Percentiles rank a stretch among this genome's conserved stretches.
phyloP scores from a whole-genome alignment of 306 rosid species.

The Rubus idaeus region DNA sequence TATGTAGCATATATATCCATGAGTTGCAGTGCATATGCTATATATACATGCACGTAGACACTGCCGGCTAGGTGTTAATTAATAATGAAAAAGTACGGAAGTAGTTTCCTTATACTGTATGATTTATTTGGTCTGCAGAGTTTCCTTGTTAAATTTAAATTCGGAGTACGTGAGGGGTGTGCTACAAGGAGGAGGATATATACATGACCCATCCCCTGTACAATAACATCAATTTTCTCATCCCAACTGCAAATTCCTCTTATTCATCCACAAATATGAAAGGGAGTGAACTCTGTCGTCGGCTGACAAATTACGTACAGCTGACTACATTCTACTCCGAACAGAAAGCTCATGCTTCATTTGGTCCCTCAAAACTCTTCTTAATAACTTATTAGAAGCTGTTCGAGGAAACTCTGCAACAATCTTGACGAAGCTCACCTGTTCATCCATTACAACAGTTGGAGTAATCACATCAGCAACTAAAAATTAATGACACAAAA shows the following conservation, averaged over 20 bases:
- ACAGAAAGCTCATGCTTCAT: conserved; percentile 58
- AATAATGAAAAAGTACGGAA: no score
- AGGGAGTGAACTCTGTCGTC: not conserved
- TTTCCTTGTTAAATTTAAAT: no score
- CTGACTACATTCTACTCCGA: conserved; percentile 54
- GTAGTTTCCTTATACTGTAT: no score
- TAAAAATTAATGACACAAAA: not conserved
- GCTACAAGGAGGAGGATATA: no score
- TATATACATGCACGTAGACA: no score
- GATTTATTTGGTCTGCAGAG: no score
- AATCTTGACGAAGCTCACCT: conserved; percentile 63
- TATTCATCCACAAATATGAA: not conserved
- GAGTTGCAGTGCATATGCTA: no score
- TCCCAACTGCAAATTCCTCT: not conserved
- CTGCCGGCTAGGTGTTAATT: no score
- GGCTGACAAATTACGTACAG: not conserved
- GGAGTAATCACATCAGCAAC: not conserved
- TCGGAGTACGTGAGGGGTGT: no score
- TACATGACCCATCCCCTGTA: not conserved
- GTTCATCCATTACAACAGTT: conserved; percentile 21
- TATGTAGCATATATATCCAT: no score
- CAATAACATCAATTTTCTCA: not conserved
- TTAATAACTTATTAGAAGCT: conserved; percentile 71
- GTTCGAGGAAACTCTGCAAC: conserved; percentile 74
- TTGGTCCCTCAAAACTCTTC: conserved; percentile 84